Evolutionary conservation across 2,329 filamentous ascomycete genomes (phyloP), one percentile per base, ranked within the genome.

Genomic region (Apiospora sp.): DNA sequence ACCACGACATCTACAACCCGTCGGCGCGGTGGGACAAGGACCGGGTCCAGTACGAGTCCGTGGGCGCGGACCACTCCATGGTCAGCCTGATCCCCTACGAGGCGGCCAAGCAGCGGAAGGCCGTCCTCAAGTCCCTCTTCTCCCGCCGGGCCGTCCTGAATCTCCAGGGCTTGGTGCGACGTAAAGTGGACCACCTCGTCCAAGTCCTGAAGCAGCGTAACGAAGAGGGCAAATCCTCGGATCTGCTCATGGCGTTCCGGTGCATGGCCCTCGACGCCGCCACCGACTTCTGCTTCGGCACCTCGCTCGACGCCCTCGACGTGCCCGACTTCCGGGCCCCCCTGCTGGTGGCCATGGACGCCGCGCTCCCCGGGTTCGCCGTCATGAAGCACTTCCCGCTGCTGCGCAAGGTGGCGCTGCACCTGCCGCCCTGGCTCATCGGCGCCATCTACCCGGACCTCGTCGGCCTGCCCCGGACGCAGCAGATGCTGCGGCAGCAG

Each of bases 351-450:
- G 68, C 68, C 68, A 70, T 70, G 68, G 48, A 70, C 10, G 48
- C 46, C 4, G 68, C 68, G 3, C 48, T 70, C 12, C 68, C 68
- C n/a, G 68, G 46, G 4, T 70, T 70, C 48, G 68, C 34, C 68
- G 48, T 43, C 10, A 51, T 70, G 68, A 70, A 70, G 68, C 68
- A 70, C 68, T 70, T 70, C n/a, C 68, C 68, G 4, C 27, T 58
- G 2, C n/a, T 70, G 4, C 30, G 68, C 10, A 70, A 58, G 48
- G 16, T 58, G 22, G 48, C 48, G 2, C 68, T 70, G 30, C n/a
- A 34, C 19, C 68, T 70, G 12, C 68, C 68, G 16, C 14, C 68
- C 5, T 70, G 68, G 48, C 5, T 70, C 19, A 34, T 70, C 6
- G 34, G 30, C 22, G 27, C 14, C 4, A 4, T 70, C 19, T 51